These are phyloP conservation scores for Musa itinerans DNA, from an alignment of 176 grass and related monocot species.

Conservation along the genomic window DNA sequence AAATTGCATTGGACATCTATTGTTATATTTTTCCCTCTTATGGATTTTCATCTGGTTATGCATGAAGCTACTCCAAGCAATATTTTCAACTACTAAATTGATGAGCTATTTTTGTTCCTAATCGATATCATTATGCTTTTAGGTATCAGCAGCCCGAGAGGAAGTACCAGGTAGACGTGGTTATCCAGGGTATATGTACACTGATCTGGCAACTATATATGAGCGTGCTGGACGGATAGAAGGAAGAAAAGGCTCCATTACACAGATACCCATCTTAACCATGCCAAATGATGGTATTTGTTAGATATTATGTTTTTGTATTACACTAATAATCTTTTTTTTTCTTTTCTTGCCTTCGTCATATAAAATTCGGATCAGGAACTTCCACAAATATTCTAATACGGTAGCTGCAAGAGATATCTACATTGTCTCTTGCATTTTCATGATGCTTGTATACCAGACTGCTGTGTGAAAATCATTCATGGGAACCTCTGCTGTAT, in stretches of 20 bases:
- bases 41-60: too few species aligned
- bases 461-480: too few species aligned
- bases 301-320: constrained; percentile 10
- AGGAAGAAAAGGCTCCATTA: constrained; percentile 80
- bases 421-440: too few species aligned
- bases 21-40: too few species aligned
- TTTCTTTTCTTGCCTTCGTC: not conserved
- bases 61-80: too few species aligned
- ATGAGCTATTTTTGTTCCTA: too few species aligned
- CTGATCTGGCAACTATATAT: constrained; percentile 88
- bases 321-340: not conserved
- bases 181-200: constrained; percentile 95
- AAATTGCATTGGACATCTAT: too few species aligned
- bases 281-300: constrained; percentile 84
- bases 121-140: not conserved
- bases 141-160: constrained; percentile 82
- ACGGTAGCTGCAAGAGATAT: too few species aligned
- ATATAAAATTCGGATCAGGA: too few species aligned
- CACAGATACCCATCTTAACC: constrained; percentile 81
- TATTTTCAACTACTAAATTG: too few species aligned
- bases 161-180: constrained; percentile 90
- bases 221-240: constrained; percentile 80
- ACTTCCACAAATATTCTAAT: not conserved
- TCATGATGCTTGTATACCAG: too few species aligned
- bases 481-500: too few species aligned